Percentiles rank a stretch among this genome's conserved stretches.
Evolutionary conservation across 441 rosid species (phyloP).

Genomic region (Cnidoscolus chayamansa): DNA sequence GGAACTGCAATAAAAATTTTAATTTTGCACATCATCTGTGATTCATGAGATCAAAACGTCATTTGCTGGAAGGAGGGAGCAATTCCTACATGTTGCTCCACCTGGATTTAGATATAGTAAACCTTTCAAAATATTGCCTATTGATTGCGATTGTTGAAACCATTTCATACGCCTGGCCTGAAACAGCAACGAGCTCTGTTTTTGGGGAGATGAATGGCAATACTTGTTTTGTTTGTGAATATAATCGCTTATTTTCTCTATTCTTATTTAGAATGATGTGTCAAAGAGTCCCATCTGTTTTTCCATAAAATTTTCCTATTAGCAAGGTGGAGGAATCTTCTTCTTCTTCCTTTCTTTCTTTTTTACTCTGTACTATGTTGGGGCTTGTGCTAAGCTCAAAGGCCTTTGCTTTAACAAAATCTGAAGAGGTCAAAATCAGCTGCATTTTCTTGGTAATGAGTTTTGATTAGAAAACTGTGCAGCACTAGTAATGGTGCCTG

Average conservation of each 20-base stretch:
- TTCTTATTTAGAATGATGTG: constrained; percentile 3
- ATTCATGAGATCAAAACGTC: no score
- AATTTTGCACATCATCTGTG: no score
- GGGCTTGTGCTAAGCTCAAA: no score
- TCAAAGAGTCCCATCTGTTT: neutral
- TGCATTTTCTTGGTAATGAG: neutral
- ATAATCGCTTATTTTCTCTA: neutral
- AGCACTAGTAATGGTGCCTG: neutral
- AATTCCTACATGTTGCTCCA: neutral
- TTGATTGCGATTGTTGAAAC: neutral
- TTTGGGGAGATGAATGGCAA: neutral
- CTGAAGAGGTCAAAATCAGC: neutral
- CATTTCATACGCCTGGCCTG: neutral
- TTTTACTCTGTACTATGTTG: no score
- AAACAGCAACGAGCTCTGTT: neutral
- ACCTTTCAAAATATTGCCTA: neutral
- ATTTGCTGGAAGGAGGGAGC: no score
- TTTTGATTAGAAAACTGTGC: neutral
- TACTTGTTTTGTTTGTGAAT: neutral
- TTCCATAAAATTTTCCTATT: neutral
- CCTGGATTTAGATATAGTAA: neutral
- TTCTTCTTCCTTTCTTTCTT: no score
- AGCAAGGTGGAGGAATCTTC: no score
- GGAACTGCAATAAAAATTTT: neutral
- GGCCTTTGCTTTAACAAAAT: neutral